These are phyloP conservation scores for Penicillium thymicola DNA, from an alignment of 2,329 filamentous ascomycete genomes.

Conservation along the genomic window DNA sequence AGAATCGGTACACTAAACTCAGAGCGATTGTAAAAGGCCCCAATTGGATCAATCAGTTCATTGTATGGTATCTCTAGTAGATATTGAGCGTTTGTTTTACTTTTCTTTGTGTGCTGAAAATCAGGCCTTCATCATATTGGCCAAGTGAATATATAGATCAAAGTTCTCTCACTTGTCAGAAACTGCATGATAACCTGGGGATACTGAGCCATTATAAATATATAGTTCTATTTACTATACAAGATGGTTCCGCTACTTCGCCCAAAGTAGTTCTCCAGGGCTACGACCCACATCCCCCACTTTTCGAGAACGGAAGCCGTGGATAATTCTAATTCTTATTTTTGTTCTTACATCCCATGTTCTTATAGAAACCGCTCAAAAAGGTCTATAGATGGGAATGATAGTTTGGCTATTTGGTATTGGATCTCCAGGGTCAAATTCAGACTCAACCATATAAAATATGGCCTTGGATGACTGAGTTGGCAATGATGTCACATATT, in stretches of 20 bases:
- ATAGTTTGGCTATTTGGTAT: background rate
- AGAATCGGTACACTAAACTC: background rate
- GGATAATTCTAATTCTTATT: background rate
- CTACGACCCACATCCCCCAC: background rate
- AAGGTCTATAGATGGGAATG: background rate
- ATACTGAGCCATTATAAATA: no score
- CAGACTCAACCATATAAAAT: background rate
- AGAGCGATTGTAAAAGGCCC: background rate
- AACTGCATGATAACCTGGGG: background rate
- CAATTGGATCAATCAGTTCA: background rate
- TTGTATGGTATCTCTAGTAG: no score
- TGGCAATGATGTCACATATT: conserved; percentile 3
- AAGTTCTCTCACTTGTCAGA: background rate
- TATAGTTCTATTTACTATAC: no score
- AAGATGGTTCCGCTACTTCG: background rate
- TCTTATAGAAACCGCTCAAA: background rate
- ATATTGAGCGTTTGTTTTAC: no score
- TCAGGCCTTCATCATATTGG: no score
- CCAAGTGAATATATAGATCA: no score
- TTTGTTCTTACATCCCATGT: background rate
- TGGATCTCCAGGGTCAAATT: background rate
- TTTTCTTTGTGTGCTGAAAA: no score
- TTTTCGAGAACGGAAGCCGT: background rate
- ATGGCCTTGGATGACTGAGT: background rate
- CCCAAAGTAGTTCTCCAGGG: background rate